phyloP scores from a whole-genome alignment of 345 rosid genomes.

The Acer negundo region DNA sequence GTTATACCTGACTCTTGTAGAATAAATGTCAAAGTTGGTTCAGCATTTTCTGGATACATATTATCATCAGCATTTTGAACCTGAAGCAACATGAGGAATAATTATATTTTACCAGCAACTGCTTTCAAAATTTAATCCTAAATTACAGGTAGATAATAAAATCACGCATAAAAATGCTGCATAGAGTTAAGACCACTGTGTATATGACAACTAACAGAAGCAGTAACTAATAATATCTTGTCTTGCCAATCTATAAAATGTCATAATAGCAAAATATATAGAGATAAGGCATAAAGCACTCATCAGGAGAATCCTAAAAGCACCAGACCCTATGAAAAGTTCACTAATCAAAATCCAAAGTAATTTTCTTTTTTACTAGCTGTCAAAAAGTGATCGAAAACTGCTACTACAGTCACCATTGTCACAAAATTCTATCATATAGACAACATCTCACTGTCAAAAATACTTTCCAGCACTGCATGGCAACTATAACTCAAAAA shows the following conservation, averaged over 20 bases:
- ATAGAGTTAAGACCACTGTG: background rate
- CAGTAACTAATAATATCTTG: background rate
- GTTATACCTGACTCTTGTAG: constrained; percentile 72
- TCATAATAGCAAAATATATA: background rate
- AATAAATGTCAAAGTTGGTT: constrained; percentile 84
- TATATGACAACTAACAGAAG: background rate
- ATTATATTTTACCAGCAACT: constrained; percentile 8
- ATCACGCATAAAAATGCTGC: background rate
- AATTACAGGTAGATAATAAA: background rate
- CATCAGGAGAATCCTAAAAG: background rate
- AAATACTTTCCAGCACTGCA: background rate
- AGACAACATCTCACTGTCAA: background rate
- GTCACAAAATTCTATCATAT: background rate
- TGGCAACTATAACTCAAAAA: background rate
- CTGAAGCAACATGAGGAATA: constrained; percentile 51
- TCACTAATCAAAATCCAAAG: background rate
- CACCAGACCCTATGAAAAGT: background rate
- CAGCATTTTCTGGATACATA: constrained; percentile 62
- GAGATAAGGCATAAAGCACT: background rate
- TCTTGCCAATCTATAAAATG: background rate
- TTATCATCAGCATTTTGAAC: constrained; percentile 99
- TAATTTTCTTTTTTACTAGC: background rate
- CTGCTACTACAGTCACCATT: background rate
- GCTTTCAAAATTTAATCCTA: background rate
- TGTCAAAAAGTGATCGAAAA: background rate